Base-by-base conservation (phyloP, 2,329 filamentous ascomycete genomes). In the Fusarium anguioides region DNA sequence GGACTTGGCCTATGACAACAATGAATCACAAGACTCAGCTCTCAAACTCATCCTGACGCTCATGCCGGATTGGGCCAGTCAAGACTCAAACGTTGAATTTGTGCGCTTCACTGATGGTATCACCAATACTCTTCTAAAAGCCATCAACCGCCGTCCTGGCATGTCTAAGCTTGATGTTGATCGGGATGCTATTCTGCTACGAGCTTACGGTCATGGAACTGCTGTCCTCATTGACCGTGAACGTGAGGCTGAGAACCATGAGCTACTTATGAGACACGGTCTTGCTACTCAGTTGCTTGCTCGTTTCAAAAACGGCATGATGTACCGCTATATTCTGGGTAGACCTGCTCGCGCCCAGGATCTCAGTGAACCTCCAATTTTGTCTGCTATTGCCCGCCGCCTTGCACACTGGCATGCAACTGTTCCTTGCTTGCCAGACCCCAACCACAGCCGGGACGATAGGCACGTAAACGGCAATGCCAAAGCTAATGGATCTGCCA, bases 31-130 rank as follows among this genome's bases (percentile, higher is more conserved):
- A 68, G 84, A 87, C 58, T 96, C 95, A 20, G 95, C 94, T 51
- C 84, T 92, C 64, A 86, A 87, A 67, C 87, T 99, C 66, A 89
- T 97, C 73, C 83, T 93, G 71, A 87, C 92, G 26, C 84, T 97
- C 64, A 87, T 90, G 60, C 94, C 94, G 12, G 89, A 96, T 72
- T 99, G 96, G 96, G 85, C 89, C 70, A 85, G 86, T 45, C 82
- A 86, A 33, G 88, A 89, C 68, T 91, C 92, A 57, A 87, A 90
- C 40, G 86, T 99, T 72, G 89, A 96, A 74, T 93, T 98, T 76
- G 86, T 93, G 70, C 90, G 92, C 68, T 99, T 98, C 82, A 99
- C 94, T 36, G 96, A 99, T 75, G 96, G 96, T 75, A 99, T 98
- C 81, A 99, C 96, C 70, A 99, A 99, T 81, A 98, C 94, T 47